A percentile compares a stretch with the other conserved stretches of the same genome.
These are phyloP conservation scores for Botryotinia globosa DNA, from an alignment of 2,329 filamentous ascomycete species.

Conservation along the genomic window DNA sequence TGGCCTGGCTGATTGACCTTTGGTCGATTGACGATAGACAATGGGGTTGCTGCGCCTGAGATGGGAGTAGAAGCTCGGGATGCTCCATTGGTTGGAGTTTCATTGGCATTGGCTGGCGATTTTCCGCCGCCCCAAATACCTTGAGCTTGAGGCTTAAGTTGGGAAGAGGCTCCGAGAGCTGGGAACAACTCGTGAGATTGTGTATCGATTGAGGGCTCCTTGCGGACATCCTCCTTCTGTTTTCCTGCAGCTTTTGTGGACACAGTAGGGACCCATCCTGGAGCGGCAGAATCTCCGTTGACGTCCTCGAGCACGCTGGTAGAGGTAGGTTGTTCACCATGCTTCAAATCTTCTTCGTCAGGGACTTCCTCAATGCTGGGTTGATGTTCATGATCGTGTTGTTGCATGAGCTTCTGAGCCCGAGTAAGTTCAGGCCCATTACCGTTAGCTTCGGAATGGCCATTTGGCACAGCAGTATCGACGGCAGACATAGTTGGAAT, in stretches of 20 bases:
- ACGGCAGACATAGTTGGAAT: slow-evolving; percentile 33
- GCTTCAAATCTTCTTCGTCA: slow-evolving; percentile 74
- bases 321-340: slow-evolving; percentile 51
- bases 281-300: slow-evolving; percentile 44
- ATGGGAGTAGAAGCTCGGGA: slow-evolving; percentile 57
- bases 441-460: slow-evolving; percentile 27
- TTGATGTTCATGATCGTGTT: slow-evolving; percentile 55
- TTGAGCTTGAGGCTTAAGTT: slow-evolving; percentile 60
- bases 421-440: slow-evolving; percentile 28
- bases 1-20: slow-evolving; percentile 68
- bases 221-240: slow-evolving; percentile 55
- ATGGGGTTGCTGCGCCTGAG: slow-evolving; percentile 51
- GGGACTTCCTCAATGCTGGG: slow-evolving; percentile 75
- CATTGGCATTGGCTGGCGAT: slow-evolving; percentile 52
- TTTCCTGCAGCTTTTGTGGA: slow-evolving; percentile 67
- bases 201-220: slow-evolving; percentile 61
- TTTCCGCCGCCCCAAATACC: slow-evolving; percentile 77
- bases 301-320: slow-evolving; percentile 39
- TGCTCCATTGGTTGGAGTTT: slow-evolving; percentile 44
- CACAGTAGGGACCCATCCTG: slow-evolving; percentile 49
- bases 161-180: slow-evolving; percentile 69
- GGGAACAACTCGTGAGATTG: slow-evolving; percentile 91
- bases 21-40: slow-evolving; percentile 36
- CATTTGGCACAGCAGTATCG: slow-evolving; percentile 26
- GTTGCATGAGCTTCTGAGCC: slow-evolving; percentile 59